phyloP scores from a whole-genome alignment of 2,329 filamentous ascomycete genomes.

The Beauveria sp. region DNA sequence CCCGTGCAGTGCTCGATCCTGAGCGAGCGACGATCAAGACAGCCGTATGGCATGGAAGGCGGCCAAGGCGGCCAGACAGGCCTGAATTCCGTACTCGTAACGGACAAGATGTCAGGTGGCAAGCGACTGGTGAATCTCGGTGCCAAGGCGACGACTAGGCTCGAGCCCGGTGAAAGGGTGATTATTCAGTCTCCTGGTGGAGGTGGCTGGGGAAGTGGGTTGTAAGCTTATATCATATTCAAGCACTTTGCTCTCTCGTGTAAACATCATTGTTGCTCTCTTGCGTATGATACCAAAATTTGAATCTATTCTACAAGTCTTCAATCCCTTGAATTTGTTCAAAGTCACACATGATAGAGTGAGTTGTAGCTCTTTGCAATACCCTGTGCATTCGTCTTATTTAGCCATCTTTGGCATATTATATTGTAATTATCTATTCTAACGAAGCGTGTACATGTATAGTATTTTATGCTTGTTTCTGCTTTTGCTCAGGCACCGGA shows the following conservation, averaged over 20 bases:
- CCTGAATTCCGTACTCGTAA: slow-evolving; percentile 40
- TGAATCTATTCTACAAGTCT: no score
- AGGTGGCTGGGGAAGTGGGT: slow-evolving; percentile 46
- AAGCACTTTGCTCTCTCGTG: not conserved
- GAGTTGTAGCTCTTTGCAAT: no score
- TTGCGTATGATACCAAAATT: not conserved
- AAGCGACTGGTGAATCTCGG: slow-evolving; percentile 45
- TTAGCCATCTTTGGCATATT: not conserved
- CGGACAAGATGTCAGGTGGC: slow-evolving; percentile 13
- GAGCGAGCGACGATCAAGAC: slow-evolving; percentile 65
- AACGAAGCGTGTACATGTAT: not conserved
- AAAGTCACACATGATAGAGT: no score
- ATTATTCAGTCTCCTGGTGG: slow-evolving; percentile 56
- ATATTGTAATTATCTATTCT: not conserved
- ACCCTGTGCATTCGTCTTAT: no score
- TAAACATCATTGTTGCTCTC: not conserved
- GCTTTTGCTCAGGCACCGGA: slow-evolving; percentile 12
- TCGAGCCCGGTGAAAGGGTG: slow-evolving; percentile 52
- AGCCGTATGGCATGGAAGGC: slow-evolving; percentile 66
- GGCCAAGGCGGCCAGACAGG: slow-evolving; percentile 62
- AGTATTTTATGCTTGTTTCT: not conserved
- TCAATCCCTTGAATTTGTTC: no score
- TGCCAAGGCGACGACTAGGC: slow-evolving; percentile 51
- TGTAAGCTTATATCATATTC: not conserved
- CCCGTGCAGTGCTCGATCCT: slow-evolving; percentile 73